Evolutionary conservation across 1,284 basidiomycete species (phyloP).

Genomic region (Malassezia arunalokei): DNA sequence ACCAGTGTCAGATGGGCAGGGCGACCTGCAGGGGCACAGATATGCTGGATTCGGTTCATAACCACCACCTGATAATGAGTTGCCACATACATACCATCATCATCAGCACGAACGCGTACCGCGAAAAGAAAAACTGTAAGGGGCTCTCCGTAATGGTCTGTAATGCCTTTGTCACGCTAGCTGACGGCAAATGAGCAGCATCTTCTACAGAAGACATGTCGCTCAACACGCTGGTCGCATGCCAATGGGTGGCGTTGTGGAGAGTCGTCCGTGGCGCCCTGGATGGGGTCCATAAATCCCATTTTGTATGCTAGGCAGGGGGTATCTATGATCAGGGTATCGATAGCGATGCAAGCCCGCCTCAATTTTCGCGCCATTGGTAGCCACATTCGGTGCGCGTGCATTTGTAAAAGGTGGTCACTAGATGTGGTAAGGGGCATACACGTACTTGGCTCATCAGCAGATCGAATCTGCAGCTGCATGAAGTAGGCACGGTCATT

Average conservation of each 20-base stretch:
- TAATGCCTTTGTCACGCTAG: neutral
- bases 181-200: too few relatives aligned
- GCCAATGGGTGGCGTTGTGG: too few relatives aligned
- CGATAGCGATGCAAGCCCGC: neutral
- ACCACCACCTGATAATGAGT: neutral
- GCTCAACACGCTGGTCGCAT: too few relatives aligned
- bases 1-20: conserved; percentile 18
- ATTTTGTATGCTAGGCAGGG: too few relatives aligned
- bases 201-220: too few relatives aligned
- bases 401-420: conserved; percentile 44
- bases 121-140: conserved; percentile 16
- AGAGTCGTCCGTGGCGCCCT: too few relatives aligned
- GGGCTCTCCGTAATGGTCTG: neutral
- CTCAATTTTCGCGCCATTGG: conserved; percentile 39
- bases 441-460: conserved; percentile 49
- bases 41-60: conserved; percentile 31
- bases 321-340: too few relatives aligned
- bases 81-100: conserved; percentile 15
- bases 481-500: conserved; percentile 80
- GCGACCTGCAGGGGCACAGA: conserved; percentile 32
- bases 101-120: conserved; percentile 27
- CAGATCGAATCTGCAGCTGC: conserved; percentile 88
- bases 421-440: conserved; percentile 10
- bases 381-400: conserved; percentile 30
- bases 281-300: too few relatives aligned